Conservation (phyloP, 768 basidiomycete species). For the Suillus clintonianus region DNA sequence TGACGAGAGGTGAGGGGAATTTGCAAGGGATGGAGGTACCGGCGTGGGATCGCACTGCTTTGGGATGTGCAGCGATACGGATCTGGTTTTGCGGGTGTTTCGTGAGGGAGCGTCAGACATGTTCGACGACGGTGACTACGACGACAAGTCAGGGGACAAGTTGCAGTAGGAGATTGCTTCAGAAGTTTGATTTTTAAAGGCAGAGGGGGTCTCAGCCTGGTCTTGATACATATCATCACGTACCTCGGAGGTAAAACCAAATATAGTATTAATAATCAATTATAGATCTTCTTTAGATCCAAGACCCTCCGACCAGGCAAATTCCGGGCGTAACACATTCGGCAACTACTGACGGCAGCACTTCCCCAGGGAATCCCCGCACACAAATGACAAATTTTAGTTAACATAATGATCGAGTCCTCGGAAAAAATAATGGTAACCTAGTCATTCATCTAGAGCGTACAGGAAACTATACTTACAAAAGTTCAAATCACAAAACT, state of each 20-base stretch:
- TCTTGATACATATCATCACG: background rate
- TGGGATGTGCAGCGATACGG: conserved; percentile 16
- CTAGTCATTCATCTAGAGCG: background rate
- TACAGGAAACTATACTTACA: conserved; percentile 4
- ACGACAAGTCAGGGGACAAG: background rate
- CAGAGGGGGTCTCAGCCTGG: background rate
- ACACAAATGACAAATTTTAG: background rate
- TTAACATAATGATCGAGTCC: conserved; percentile 4
- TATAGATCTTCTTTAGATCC: too few species aligned
- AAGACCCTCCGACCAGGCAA: background rate
- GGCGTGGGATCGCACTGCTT: conserved; percentile 41
- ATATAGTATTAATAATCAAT: background rate
- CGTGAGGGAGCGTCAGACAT: background rate
- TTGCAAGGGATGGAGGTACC: conserved; percentile 57
- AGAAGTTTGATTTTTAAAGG: background rate
- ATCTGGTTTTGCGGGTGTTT: conserved; percentile 15
- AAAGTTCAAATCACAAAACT: conserved; percentile 35
- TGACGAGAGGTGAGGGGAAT: conserved; percentile 56
- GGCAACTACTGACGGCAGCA: background rate
- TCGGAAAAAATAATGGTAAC: background rate
- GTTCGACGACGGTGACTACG: background rate
- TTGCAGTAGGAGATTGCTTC: too few species aligned
- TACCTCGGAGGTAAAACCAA: background rate
- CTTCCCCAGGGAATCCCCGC: conserved; percentile 4
- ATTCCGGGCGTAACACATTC: background rate